Evolutionary conservation across 2,329 filamentous ascomycete genomes (phyloP).

Genomic region (Sporothrix globosa): DNA sequence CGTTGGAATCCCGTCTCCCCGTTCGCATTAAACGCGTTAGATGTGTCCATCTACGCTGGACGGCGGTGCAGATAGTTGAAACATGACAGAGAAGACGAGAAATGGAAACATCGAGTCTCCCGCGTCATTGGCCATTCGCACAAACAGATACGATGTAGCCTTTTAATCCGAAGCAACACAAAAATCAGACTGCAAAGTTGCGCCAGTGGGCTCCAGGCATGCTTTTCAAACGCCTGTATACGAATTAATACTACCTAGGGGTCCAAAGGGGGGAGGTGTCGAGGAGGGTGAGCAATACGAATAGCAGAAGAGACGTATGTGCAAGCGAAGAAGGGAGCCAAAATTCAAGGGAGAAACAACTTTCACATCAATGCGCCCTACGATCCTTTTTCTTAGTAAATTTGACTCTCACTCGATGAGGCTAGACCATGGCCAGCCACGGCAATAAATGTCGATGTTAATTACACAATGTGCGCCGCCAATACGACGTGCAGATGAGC

Average conservation of each 20-base stretch:
- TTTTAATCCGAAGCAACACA: slow-evolving; percentile 1
- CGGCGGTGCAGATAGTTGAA: background rate
- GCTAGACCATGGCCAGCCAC: background rate
- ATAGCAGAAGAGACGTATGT: background rate
- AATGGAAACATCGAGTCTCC: background rate
- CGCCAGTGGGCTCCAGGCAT: background rate
- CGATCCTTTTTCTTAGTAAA: background rate
- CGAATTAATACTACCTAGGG: too few relatives aligned
- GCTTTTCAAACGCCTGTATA: too few relatives aligned
- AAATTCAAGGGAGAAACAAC: too few relatives aligned
- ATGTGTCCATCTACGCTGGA: background rate
- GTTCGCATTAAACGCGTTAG: slow-evolving; percentile 6
- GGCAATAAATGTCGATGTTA: background rate
- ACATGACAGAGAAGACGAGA: background rate
- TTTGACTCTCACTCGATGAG: background rate
- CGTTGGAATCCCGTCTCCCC: background rate
- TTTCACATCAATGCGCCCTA: too few relatives aligned
- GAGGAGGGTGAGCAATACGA: background rate
- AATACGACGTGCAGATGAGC: background rate
- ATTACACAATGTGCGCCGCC: background rate
- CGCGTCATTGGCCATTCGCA: background rate
- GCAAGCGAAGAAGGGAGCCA: background rate
- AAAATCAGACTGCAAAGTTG: background rate
- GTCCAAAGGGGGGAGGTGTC: too few relatives aligned
- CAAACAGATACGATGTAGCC: background rate